Evolutionary conservation across 1,284 basidiomycete species (phyloP), one percentile per base, ranked within the genome.

Genomic region (Fomitopsis schrenkii): DNA sequence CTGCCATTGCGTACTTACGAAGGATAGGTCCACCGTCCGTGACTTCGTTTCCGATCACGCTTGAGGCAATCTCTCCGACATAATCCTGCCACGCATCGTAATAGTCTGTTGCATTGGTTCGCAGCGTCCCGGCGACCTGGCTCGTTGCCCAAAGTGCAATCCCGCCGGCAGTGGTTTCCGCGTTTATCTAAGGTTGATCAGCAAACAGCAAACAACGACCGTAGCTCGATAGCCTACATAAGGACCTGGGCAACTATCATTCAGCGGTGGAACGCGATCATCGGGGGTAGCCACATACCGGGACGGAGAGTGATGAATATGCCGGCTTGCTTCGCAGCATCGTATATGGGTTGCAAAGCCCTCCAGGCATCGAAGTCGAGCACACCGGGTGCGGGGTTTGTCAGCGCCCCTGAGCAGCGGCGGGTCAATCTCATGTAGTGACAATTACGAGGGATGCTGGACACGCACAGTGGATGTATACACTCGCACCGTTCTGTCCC

Each of bases 151-250:
- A 93, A 63, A 90, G 88, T 0, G 91, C 83, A 62, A 93, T 85
- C 1, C 91, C 91, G 22, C 91, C 91, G 1, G 88, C 90, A 0
- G 88, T 87, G 0, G 90, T 91, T 72, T 94, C 92, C 0, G 90
- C 89, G 64, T 91, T 91, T 76, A 93, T 93, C 71, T 93, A 88
- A 0, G 19, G 52, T 14, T 14, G 33, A 2, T 45, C 19, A 61
- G 36, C 2, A 7, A 10, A 15, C 5, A 8, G 5, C 7, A 6
- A n/a, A 28, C 45, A 56, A 2, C 22, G 40, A 54, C 22, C 12
- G 22, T 3, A 6, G 19, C 17, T 14, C 6, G 3, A 36, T 2
- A 12, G 35, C 66, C 63, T 30, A 72, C 71, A 35, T 71, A 71
- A 54, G 70, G 70, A 8, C 71, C 71, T 72, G 40, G 17, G 5